Evolutionary conservation across 208 protist species (phyloP), one percentile per base, ranked within the genome.

Genomic region (Leishmania guyanensis): DNA sequence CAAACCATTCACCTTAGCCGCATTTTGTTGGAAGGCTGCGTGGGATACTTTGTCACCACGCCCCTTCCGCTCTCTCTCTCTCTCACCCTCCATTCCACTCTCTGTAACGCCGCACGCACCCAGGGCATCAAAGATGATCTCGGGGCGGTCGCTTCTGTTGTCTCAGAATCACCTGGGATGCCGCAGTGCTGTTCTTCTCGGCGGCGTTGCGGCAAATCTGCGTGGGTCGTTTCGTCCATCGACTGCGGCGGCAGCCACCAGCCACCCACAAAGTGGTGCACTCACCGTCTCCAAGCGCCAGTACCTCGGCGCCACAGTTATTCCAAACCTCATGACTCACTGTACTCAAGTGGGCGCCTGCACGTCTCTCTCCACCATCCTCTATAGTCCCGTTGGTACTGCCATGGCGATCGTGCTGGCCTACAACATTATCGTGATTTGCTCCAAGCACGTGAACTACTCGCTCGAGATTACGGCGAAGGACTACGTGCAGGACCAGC

Each of bases 401-500:
- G 85, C 79, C 53, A 93, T 95, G 90, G 62, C 92, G 46, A 75
- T 96, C 22, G 71, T 94, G n/a, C 86, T 97, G 33, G 91, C 94
- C 46, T 97, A 97, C 84, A 97, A 97, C 86, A 90, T 97, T 16
- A 84, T 94, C 54, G 92, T 97, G 12, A 89, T 97, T 54, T 84
- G 90, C 73, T 89, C 90, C 22, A 97, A 97, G 87, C 90, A 97
- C 80, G 81, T 94, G 22, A 89, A 89, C 78, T 97, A 97, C 83
- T 90, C 91, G 6, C 89, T 97, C 79, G 94, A 97, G 80, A 89
- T 97, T 72, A 97, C 92, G 20, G 91, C 91, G 46, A 96, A 95
- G 85, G 94, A 97, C 72, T 97, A 97, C 87, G 92, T 97, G 81
- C 94, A 97, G 87, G 94, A 97, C 72, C 90, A 94, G 89, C 89